A percentile compares a stretch with the other conserved stretches of the same genome.
Evolutionary conservation across 208 protist species (phyloP).

Genomic region (Sergeia podlipaevii): DNA sequence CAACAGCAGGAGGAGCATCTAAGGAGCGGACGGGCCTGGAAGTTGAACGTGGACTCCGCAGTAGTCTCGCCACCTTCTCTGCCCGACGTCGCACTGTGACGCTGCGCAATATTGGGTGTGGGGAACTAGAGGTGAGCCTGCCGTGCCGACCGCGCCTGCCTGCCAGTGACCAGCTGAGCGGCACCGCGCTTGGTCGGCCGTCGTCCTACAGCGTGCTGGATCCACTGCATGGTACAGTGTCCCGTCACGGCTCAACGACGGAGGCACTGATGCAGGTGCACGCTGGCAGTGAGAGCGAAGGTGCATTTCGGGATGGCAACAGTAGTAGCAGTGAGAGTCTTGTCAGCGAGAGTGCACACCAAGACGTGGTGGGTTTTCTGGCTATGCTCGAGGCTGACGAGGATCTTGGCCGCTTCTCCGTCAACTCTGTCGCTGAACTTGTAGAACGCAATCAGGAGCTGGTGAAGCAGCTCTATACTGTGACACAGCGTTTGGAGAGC

Average conservation of each 20-base stretch:
- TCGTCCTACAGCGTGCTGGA: slow-evolving; percentile 33
- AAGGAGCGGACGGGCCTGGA: too few relatives aligned
- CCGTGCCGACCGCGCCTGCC: slow-evolving; percentile 31
- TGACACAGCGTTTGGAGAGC: slow-evolving; percentile 34
- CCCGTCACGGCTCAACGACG: slow-evolving; percentile 9
- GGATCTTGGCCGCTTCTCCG: slow-evolving; percentile 50
- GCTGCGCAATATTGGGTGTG: slow-evolving; percentile 41
- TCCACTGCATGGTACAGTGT: slow-evolving; percentile 12
- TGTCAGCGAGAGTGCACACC: slow-evolving; percentile 24
- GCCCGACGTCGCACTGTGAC: slow-evolving; percentile 7
- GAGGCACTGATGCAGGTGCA: slow-evolving; percentile 12
- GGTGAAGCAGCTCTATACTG: slow-evolving; percentile 56
- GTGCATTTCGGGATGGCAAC: too few relatives aligned
- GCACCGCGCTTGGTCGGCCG: slow-evolving; percentile 48
- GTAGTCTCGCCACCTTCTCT: slow-evolving; percentile 20
- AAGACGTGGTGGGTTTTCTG: slow-evolving; percentile 33
- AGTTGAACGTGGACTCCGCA: slow-evolving; percentile 28
- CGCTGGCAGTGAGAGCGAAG: background rate
- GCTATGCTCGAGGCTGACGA: slow-evolving; percentile 57
- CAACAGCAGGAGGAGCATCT: too few relatives aligned
- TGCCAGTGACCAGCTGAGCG: slow-evolving; percentile 48
- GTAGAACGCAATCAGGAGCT: slow-evolving; percentile 78
- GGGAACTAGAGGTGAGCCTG: slow-evolving; percentile 15
- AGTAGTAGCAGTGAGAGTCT: slow-evolving; percentile 11
- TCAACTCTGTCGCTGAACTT: slow-evolving; percentile 63